Evolutionary conservation across 768 basidiomycete genomes (phyloP).

Genomic region (Hericium coralloides): DNA sequence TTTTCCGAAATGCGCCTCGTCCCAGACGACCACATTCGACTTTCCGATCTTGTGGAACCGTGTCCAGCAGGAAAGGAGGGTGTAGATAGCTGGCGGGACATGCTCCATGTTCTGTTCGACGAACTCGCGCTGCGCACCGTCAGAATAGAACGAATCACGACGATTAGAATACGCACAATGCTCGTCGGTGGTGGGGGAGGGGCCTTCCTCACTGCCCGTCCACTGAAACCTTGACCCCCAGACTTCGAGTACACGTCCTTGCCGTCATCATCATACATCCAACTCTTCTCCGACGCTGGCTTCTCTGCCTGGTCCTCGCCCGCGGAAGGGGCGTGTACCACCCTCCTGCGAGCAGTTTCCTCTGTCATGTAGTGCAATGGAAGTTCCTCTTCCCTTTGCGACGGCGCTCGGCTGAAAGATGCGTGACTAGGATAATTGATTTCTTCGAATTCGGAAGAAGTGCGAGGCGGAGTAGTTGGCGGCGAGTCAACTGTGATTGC

Average conservation of each 20-base stretch:
- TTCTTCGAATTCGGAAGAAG: conserved; percentile 68
- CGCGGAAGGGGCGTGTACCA: conserved; percentile 27
- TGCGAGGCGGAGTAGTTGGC: conserved; percentile 37
- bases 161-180: conserved; percentile 13
- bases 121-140: conserved; percentile 54
- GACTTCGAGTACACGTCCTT: conserved; percentile 54
- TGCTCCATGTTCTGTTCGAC: conserved; percentile 73
- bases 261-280: conserved; percentile 48
- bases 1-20: conserved; percentile 99
- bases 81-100: conserved; percentile 76
- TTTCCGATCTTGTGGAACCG: conserved; percentile 90
- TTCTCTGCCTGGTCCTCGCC: conserved; percentile 16
- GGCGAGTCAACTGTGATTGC: conserved; percentile 62
- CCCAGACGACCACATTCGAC: conserved; percentile 87
- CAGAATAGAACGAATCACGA: background rate
- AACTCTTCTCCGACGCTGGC: conserved; percentile 19
- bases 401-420: conserved; percentile 18
- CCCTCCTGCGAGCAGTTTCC: conserved; percentile 37
- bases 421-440: conserved; percentile 45
- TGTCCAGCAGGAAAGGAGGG: conserved; percentile 90
- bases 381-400: conserved; percentile 30
- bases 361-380: conserved; percentile 46
- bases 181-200: conserved; percentile 58
- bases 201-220: conserved; percentile 41
- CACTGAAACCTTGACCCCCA: conserved; percentile 27